Evolutionary conservation across 192 early-diverging fungal genomes (phyloP), one percentile per base, ranked within the genome.

Genomic region (Coemansia sp.): DNA sequence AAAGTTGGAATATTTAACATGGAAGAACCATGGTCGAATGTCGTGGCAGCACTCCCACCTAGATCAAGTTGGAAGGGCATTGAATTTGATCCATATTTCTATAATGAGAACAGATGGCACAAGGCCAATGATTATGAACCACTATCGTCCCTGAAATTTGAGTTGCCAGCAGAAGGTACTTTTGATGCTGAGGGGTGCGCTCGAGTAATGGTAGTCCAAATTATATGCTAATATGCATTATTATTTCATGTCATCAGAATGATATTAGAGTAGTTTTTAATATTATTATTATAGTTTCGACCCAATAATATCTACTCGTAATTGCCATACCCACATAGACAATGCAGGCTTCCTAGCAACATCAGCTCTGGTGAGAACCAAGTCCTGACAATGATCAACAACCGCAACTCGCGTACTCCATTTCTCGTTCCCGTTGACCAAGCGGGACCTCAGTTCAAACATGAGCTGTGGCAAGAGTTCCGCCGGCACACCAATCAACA

Each of bases 241-340:
- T 27, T 27, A 27, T 27, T 27, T 27, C 1, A 27, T 27, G 25
- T 27, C 25, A 27, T 27, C 25, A 27, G 25, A 27, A 27, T 27
- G 25, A 27, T 27, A 27, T 27, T 27, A 27, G 15, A 46, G n/a
- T 46, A 46, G n/a, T 4, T 15, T 44, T 38, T 37, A 8, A 42
- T 14, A 42, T 12, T 44, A 7, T 11, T 3, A 5, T 25, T 63
- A 70, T 7, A 70, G 21, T 46, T 63, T 70, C 8, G 62, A 29
- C 4, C 0, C 17, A 21, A 64, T 61, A 7, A 68, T 11, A n/a
- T 66, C 68, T 0, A 53, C 14, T 14, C 69, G 58, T 39, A 81
- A 42, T 39, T 68, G 69, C 78, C 74, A 76, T 1, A 57, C 51
- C 78, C 78, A 81, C 11, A 42, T 23, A 2, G 78, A 45, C 37